Evolutionary conservation across 345 rosid species (phyloP), one percentile per base, ranked within the genome.

Genomic region (Eutrema yunnanense): DNA sequence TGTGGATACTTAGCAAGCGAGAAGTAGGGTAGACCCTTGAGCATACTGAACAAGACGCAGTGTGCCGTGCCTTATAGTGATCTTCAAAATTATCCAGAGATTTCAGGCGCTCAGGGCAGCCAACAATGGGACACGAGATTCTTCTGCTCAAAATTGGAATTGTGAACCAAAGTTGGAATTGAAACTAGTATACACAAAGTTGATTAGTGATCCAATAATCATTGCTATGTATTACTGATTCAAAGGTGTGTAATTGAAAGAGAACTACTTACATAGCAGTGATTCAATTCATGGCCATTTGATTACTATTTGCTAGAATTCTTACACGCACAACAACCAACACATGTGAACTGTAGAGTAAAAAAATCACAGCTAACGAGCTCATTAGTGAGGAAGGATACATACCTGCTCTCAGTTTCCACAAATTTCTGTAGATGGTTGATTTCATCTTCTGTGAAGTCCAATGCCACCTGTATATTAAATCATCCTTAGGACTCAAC

Each of bases 41-140:
- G 81, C 97, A 94, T 34, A 88, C 91, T 8, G 97, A 88, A 82
- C 98, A 94, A 68, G 98, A 86, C n/a, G 97, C 91, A 62, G 90
- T 71, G 70, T 94, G 97, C 29, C 92, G 79, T n/a, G 96, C 82
- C 65, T 67, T 85, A 57, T 91, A 91, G 81, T 94, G 98, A 77
- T 88, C 90, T 82, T 94, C 98, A 82, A 89, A 91, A 72, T 72
- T 73, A 52, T 89, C 97, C 78, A 89, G 74, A n/a, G 87, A 85
- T 40, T 73, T 72, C 84, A 91, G 77, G 38, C 65, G 77, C 33
- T 84, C 92, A 22, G 79, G 85, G 61, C 98, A 94, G 65, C 95
- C 95, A 76, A 78, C 92, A 69, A 94, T 88, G 9, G 97, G 96
- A 76, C 97, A 91, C 22, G 81, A 88, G 34, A 89, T 79, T 78